Conservation (phyloP, 371 early-diverging fungal genomes). For the Nematocida displodere region DNA sequence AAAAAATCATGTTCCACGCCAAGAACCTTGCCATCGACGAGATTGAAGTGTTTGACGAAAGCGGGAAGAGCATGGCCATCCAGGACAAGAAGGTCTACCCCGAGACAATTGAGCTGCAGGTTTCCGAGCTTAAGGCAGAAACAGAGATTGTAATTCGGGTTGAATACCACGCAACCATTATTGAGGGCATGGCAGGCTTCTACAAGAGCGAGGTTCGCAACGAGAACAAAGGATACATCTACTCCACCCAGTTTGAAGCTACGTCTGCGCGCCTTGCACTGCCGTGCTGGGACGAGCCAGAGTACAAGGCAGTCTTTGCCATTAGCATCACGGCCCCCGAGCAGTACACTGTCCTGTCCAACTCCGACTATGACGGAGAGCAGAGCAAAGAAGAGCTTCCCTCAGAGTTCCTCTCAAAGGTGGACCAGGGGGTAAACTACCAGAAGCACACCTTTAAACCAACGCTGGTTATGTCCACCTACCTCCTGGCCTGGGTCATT, state of each 20-base stretch:
- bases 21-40: neutral
- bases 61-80: neutral
- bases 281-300: conserved; percentile 84
- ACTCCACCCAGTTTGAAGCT: conserved; percentile 79
- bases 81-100: neutral
- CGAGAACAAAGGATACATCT: conserved; percentile 24
- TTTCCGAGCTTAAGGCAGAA: neutral
- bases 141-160: neutral
- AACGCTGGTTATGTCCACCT: conserved; percentile 82
- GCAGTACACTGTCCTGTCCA: conserved; percentile 73
- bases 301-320: conserved; percentile 79
- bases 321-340: conserved; percentile 70
- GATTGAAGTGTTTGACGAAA: neutral
- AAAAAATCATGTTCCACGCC: neutral
- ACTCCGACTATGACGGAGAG: conserved; percentile 72
- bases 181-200: conserved; percentile 55
- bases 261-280: conserved; percentile 77
- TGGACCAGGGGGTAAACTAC: conserved; percentile 30
- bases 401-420: neutral
- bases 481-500: conserved; percentile 77
- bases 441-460: conserved; percentile 67
- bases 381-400: conserved; percentile 65
- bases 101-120: neutral
- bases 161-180: conserved; percentile 42
- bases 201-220: conserved; percentile 54